A percentile compares a stretch with the other conserved stretches of the same genome.
phyloP scores from a whole-genome alignment of 257 asterid species.

The Solanum piurae region DNA sequence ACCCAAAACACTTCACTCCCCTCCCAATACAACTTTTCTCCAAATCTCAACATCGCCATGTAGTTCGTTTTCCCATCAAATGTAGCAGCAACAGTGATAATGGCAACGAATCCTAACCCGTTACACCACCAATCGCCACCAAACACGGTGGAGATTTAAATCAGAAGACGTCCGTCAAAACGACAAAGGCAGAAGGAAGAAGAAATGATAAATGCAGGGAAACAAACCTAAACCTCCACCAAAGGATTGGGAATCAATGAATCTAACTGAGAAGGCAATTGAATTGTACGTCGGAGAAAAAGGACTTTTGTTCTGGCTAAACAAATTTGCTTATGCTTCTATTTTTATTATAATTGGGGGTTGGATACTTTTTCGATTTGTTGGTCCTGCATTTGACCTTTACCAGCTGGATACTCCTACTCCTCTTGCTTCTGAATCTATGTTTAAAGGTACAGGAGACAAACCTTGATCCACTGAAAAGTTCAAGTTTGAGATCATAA shows the following conservation, averaged over 20 bases:
- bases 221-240: conserved; percentile 18
- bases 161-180: conserved; percentile 54
- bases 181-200: conserved; percentile 26
- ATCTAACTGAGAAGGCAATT: conserved; percentile 48
- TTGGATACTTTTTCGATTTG: conserved; percentile 76
- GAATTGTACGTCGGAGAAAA: conserved; percentile 75
- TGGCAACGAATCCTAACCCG: conserved; percentile 18
- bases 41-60: conserved; percentile 4
- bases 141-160: conserved; percentile 46
- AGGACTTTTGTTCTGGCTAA: conserved; percentile 71
- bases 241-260: conserved; percentile 85
- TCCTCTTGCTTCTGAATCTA: conserved; percentile 53
- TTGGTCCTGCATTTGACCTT: conserved; percentile 68
- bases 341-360: conserved; percentile 75
- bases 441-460: conserved; percentile 35
- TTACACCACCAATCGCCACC: conserved; percentile 36
- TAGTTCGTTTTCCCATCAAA: conserved; percentile 11
- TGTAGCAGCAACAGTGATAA: conserved; percentile 20
- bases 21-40: conserved; percentile 20
- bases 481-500: not conserved
- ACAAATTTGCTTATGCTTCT: conserved; percentile 86
- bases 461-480: not conserved
- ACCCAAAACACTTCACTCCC: conserved; percentile 25
- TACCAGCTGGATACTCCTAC: conserved; percentile 72
- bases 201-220: conserved; percentile 5